These are phyloP conservation scores for Pelargonium hybrid DNA, from an alignment of 441 rosid genomes.

Conservation along the genomic window DNA sequence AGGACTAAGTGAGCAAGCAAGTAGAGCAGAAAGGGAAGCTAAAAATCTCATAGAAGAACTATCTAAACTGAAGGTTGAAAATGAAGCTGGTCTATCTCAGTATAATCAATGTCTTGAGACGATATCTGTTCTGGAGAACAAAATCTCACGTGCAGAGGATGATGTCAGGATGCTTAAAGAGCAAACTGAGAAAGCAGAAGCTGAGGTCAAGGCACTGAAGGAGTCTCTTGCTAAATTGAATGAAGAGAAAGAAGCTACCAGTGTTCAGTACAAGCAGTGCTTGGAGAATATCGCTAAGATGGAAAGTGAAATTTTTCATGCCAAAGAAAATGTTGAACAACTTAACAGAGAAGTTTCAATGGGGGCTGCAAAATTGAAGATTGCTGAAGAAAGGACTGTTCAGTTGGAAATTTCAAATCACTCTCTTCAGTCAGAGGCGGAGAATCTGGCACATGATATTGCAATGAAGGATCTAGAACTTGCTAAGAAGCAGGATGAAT, in stretches of 20 bases:
- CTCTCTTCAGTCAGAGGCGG: slow-evolving; percentile 54
- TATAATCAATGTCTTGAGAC: slow-evolving; percentile 44
- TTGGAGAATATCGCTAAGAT: slow-evolving; percentile 48
- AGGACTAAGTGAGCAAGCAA: slow-evolving; percentile 27
- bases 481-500: slow-evolving; percentile 44
- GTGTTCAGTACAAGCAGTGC: slow-evolving; percentile 36
- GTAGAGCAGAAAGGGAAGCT: slow-evolving; percentile 43
- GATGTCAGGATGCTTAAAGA: slow-evolving; percentile 39
- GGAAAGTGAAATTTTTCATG: slow-evolving; percentile 51
- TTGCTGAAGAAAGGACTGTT: slow-evolving; percentile 46
- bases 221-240: slow-evolving; percentile 34
- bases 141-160: slow-evolving; percentile 45
- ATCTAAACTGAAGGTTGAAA: slow-evolving; percentile 40
- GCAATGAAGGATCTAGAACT: slow-evolving; percentile 67
- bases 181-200: slow-evolving; percentile 50
- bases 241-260: slow-evolving; percentile 44
- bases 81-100: slow-evolving; percentile 35
- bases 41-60: slow-evolving; percentile 43
- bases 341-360: slow-evolving; percentile 49
- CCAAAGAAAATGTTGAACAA: slow-evolving; percentile 47
- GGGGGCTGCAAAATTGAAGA: slow-evolving; percentile 51
- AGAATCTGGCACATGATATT: slow-evolving; percentile 43
- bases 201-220: slow-evolving; percentile 40
- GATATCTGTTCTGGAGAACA: slow-evolving; percentile 53
- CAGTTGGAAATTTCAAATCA: slow-evolving; percentile 55